Evolutionary conservation across 2,329 filamentous ascomycete genomes (phyloP).

Genomic region (Xylariaceae sp.): DNA sequence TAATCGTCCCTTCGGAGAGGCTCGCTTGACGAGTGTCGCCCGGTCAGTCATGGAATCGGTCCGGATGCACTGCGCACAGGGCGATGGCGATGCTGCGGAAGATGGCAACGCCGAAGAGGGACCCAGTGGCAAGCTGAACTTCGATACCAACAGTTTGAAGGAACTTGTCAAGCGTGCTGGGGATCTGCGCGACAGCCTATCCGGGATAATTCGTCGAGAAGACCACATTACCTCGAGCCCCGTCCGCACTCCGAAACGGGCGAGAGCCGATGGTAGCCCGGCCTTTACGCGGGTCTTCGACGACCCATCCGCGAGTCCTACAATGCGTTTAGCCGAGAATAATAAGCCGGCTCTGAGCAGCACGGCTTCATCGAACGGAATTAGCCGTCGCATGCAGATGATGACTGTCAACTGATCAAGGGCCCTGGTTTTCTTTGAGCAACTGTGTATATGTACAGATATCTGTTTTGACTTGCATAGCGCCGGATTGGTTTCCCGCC

Average conservation of each 20-base stretch:
- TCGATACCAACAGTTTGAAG: constrained; percentile 64
- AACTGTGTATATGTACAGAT: constrained; percentile 31
- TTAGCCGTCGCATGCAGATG: constrained; percentile 54
- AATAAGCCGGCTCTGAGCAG: constrained; percentile 47
- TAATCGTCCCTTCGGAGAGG: constrained; percentile 32
- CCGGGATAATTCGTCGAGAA: constrained; percentile 53
- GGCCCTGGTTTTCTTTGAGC: constrained; percentile 5
- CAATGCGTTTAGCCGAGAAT: constrained; percentile 46
- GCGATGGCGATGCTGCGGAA: constrained; percentile 30
- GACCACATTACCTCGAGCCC: constrained; percentile 56
- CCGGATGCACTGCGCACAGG: constrained; percentile 45
- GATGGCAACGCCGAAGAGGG: constrained; percentile 29
- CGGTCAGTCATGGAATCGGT: constrained; percentile 60
- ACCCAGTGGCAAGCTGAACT: constrained; percentile 53
- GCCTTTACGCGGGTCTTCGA: constrained; percentile 63
- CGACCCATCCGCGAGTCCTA: constrained; percentile 52
- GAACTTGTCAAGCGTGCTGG: constrained; percentile 59
- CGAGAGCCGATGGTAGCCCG: constrained; percentile 54
- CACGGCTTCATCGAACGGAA: constrained; percentile 44
- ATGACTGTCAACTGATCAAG: constrained; percentile 54
- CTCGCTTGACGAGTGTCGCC: constrained; percentile 45
- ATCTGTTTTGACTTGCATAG: constrained; percentile 36
- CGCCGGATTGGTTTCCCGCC: constrained; percentile 30
- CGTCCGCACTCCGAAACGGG: constrained; percentile 42
- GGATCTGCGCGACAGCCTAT: constrained; percentile 53